These are phyloP conservation scores for Chytriomyces hyalinus DNA, from an alignment of 192 early-diverging fungal species.

Conservation along the genomic window DNA sequence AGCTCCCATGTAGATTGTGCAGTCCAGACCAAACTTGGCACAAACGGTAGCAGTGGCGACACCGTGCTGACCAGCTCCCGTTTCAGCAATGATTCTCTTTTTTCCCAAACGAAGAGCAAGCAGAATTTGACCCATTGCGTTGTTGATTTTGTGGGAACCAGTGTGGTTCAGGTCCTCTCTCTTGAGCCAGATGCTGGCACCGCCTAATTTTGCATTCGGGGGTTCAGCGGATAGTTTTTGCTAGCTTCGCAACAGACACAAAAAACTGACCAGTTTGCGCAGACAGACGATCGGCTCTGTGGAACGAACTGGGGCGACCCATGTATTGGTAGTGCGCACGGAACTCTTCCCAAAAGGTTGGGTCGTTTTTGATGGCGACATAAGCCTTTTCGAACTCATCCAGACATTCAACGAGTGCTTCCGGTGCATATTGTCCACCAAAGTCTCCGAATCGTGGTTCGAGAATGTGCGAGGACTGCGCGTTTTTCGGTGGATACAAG, in stretches of 20 bases:
- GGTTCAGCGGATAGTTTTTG: background rate
- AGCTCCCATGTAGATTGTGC: slow-evolving; percentile 97
- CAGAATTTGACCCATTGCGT: slow-evolving; percentile 92
- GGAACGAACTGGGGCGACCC: slow-evolving; percentile 86
- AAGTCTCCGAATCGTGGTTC: slow-evolving; percentile 89
- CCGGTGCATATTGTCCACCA: slow-evolving; percentile 97
- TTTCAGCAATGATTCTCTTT: slow-evolving; percentile 97
- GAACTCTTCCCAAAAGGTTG: slow-evolving; percentile 93
- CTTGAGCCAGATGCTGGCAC: slow-evolving; percentile 96
- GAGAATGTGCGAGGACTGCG: slow-evolving; percentile 53
- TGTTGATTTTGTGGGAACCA: slow-evolving; percentile 99
- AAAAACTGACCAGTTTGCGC: slow-evolving; percentile 9
- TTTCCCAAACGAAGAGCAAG: slow-evolving; percentile 95
- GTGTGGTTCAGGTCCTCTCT: slow-evolving; percentile 99
- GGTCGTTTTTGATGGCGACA: slow-evolving; percentile 79
- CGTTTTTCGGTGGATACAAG: background rate
- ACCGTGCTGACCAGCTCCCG: slow-evolving; percentile 98
- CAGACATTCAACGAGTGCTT: slow-evolving; percentile 95
- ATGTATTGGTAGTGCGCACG: slow-evolving; percentile 89
- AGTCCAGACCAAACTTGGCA: slow-evolving; percentile 96
- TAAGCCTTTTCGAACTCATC: slow-evolving; percentile 86
- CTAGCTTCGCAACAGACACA: background rate
- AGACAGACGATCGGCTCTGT: slow-evolving; percentile 87
- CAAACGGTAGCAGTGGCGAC: slow-evolving; percentile 97
- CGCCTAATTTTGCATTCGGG: slow-evolving; percentile 56